Evolutionary conservation across 2,329 filamentous ascomycete genomes (phyloP), one percentile per base, ranked within the genome.

Genomic region (Talaromyces sp.): DNA sequence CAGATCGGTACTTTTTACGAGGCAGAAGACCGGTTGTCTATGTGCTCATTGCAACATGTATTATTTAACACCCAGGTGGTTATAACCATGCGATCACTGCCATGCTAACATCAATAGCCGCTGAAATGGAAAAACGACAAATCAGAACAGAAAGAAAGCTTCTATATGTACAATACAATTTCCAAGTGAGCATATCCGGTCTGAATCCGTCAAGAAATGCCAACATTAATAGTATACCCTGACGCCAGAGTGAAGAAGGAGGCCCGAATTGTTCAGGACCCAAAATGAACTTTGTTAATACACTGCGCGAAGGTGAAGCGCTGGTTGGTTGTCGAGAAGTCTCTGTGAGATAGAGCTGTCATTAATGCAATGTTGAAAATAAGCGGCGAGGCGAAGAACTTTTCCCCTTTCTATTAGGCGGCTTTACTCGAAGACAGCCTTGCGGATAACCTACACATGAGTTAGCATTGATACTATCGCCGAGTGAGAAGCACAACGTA

Each of bases 401-500:
- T 49, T 45, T 47, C 27, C 31, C 16, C 22, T 41, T 50, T 52
- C 16, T 47, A 62, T 45, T 43, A 19, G n/a, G 27, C 13, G 49
- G 27, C 13, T 62, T 62, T 68, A 74, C 73, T 79, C 84, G 69
- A 85, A 81, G 60, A 85, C 67, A 41, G 82, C 79, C 71, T 83
- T 85, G 71, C 82, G 80, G 64, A 80, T 79, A 58, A 85, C 77
- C 83, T 85, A 67, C 47, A 68, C 69, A 63, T 69, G 66, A 31
- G 56, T 59, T 11, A 59, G 56, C 14, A 19, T 33, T 13, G 39
- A 24, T 14, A 14, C 52, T 43, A 64, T 50, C 37, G 11, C 60
- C 49, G 63, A 67, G 22, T 13, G 13, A 47, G 67, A 60, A 66
- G 52, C 22, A 61, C 59, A 41, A 87, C 91, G 81, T 87, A 99